phyloP scores from a whole-genome alignment of 1,284 basidiomycete species.

The Cutaneotrichosporon sp. region DNA sequence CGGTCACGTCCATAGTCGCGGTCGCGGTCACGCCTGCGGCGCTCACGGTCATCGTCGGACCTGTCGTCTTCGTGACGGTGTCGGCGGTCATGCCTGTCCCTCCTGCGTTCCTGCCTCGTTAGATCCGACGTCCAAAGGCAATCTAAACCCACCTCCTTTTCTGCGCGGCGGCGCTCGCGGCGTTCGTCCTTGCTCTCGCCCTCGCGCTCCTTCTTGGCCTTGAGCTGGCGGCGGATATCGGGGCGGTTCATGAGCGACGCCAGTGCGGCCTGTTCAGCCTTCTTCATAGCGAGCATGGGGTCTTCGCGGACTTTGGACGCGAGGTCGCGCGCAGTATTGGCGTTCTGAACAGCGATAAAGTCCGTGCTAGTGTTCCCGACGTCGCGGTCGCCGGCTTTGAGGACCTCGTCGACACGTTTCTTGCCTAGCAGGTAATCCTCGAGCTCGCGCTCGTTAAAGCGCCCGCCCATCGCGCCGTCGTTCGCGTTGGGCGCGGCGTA shows the following conservation, averaged over 20 bases:
- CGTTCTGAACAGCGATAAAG: slow-evolving; percentile 88
- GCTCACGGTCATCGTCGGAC: slow-evolving; percentile 8
- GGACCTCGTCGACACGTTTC: slow-evolving; percentile 92
- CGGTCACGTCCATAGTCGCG: slow-evolving; percentile 9
- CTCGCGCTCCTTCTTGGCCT: slow-evolving; percentile 62
- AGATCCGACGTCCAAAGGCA: neutral
- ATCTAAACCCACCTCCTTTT: slow-evolving; percentile 48
- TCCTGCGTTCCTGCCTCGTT: slow-evolving; percentile 15
- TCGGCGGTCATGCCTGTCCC: slow-evolving; percentile 12
- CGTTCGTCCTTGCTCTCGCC: slow-evolving; percentile 58
- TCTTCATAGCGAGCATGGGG: slow-evolving; percentile 91
- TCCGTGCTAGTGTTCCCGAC: slow-evolving; percentile 81
- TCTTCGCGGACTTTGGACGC: slow-evolving; percentile 94
- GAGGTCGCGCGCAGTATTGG: slow-evolving; percentile 82
- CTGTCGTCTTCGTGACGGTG: slow-evolving; percentile 3
- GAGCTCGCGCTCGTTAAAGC: slow-evolving; percentile 65
- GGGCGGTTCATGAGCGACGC: slow-evolving; percentile 87
- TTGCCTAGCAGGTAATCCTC: slow-evolving; percentile 98
- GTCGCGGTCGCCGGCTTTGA: slow-evolving; percentile 78
- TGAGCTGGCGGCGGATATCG: slow-evolving; percentile 73
- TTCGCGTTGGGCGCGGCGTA: slow-evolving; percentile 89
- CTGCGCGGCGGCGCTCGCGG: slow-evolving; percentile 57
- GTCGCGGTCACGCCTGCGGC: slow-evolving; percentile 5
- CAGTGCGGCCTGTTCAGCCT: slow-evolving; percentile 91
- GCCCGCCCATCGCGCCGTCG: slow-evolving; percentile 59